phyloP scores from a whole-genome alignment of 2,329 filamentous ascomycete species.

The Colletotrichum tabaci region DNA sequence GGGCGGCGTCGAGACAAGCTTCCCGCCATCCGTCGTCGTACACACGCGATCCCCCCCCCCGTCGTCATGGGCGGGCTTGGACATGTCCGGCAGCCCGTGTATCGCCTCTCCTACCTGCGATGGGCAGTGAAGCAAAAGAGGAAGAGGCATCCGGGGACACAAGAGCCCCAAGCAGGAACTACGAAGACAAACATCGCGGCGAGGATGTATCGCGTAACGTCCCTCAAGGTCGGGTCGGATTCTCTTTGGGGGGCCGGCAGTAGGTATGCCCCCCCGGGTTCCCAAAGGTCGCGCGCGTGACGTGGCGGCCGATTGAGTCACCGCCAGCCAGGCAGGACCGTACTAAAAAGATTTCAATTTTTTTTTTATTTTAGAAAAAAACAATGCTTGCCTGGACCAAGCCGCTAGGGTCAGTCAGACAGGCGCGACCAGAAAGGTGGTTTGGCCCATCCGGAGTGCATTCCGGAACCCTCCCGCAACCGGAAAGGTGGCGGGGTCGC shows the following conservation, averaged over 20 bases:
- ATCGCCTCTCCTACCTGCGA: not conserved
- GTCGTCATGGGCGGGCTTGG: not conserved
- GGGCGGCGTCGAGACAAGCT: not conserved
- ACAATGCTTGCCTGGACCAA: not conserved
- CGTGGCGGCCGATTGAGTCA: not conserved
- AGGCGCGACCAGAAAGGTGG: not conserved
- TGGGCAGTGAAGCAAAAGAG: not conserved
- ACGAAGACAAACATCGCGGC: not conserved
- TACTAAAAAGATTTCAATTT: too few species aligned
- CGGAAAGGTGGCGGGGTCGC: not conserved
- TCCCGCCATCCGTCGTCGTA: not conserved
- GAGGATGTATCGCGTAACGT: not conserved
- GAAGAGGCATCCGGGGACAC: not conserved
- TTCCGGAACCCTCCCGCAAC: not conserved
- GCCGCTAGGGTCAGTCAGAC: not conserved
- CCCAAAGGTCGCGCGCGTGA: not conserved
- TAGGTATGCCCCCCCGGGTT: too few species aligned
- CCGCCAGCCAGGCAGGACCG: too few species aligned
- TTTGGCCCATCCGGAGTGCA: not conserved
- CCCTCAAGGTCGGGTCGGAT: not conserved
- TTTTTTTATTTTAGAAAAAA: too few species aligned
- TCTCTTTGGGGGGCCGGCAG: too few species aligned
- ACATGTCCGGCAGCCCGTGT: not conserved
- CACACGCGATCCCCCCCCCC: not conserved
- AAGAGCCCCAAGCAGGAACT: not conserved